Percentiles rank a stretch among this genome's conserved stretches.
Conservation (phyloP, 2,329 filamentous ascomycete species). For the Pleurostoma richardsiae region DNA sequence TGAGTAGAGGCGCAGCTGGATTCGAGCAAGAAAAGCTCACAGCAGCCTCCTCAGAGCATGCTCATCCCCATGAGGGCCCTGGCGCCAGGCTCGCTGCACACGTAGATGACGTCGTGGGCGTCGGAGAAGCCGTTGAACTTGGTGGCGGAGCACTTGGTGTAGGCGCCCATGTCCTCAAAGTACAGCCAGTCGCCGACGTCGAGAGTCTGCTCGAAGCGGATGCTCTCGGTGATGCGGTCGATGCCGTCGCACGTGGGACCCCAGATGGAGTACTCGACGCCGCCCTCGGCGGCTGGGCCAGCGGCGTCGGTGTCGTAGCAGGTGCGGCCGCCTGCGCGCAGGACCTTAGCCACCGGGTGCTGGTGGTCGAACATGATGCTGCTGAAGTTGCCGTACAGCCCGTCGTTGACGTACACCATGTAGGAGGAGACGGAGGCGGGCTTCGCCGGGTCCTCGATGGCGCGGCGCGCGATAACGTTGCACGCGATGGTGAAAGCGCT, state of each 20-base stretch:
- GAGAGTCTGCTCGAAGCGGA: slow-evolving; percentile 69
- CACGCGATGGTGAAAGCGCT: slow-evolving; percentile 91
- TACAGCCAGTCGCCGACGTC: slow-evolving; percentile 97
- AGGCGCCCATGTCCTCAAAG: slow-evolving; percentile 98
- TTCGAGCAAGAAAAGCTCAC: no score
- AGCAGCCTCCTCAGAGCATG: slow-evolving; percentile 5
- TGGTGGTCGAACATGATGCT: slow-evolving; percentile 99
- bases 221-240: slow-evolving; percentile 83
- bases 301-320: slow-evolving; percentile 52
- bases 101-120: slow-evolving; percentile 86
- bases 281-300: slow-evolving; percentile 39
- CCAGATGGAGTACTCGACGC: slow-evolving; percentile 91
- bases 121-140: slow-evolving; percentile 97
- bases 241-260: slow-evolving; percentile 97
- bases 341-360: slow-evolving; percentile 77
- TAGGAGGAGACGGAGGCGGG: slow-evolving; percentile 60
- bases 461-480: slow-evolving; percentile 92
- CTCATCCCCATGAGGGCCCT: slow-evolving; percentile 56
- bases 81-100: slow-evolving; percentile 89
- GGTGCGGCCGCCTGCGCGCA: slow-evolving; percentile 57
- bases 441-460: slow-evolving; percentile 64
- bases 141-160: slow-evolving; percentile 96
- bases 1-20: no score
- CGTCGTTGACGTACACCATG: slow-evolving; percentile 98
- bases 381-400: slow-evolving; percentile 96